Percentiles rank a stretch among this genome's conserved stretches.
Conservation (phyloP, 345 rosid species). For the Salix koriyanagi region DNA sequence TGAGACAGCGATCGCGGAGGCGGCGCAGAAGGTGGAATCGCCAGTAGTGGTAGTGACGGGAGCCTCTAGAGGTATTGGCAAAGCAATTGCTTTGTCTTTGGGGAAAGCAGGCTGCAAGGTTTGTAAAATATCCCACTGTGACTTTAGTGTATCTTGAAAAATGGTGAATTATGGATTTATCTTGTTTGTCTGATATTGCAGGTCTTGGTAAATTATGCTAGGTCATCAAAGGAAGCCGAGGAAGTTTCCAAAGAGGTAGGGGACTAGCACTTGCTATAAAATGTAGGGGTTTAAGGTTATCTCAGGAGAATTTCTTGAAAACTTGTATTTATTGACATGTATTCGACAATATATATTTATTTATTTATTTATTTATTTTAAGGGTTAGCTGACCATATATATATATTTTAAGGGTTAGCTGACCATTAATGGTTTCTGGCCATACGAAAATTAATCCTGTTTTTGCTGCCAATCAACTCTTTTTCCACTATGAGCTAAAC, state of each 20-base stretch:
- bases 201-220: slow-evolving; percentile 94
- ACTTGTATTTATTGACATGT: background rate
- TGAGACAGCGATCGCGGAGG: slow-evolving; percentile 44
- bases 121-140: background rate
- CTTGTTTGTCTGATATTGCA: slow-evolving; percentile 25
- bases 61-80: slow-evolving; percentile 98
- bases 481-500: background rate
- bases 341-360: too few species aligned
- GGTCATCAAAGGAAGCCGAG: slow-evolving; percentile 94
- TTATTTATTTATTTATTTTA: too few species aligned
- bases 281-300: too few species aligned
- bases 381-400: background rate
- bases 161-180: background rate
- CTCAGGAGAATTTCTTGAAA: too few species aligned
- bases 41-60: slow-evolving; percentile 89
- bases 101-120: slow-evolving; percentile 68
- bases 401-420: background rate
- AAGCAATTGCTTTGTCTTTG: slow-evolving; percentile 79
- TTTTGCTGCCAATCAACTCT: background rate
- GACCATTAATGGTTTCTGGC: background rate
- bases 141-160: background rate
- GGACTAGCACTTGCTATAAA: background rate
- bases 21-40: slow-evolving; percentile 53
- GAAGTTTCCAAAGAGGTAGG: slow-evolving; percentile 82
- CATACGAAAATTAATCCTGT: background rate